A percentile compares a stretch with the other conserved stretches of the same genome.
Evolutionary conservation across 2,329 filamentous ascomycete genomes (phyloP).

Genomic region (Paecilomyces sp.): DNA sequence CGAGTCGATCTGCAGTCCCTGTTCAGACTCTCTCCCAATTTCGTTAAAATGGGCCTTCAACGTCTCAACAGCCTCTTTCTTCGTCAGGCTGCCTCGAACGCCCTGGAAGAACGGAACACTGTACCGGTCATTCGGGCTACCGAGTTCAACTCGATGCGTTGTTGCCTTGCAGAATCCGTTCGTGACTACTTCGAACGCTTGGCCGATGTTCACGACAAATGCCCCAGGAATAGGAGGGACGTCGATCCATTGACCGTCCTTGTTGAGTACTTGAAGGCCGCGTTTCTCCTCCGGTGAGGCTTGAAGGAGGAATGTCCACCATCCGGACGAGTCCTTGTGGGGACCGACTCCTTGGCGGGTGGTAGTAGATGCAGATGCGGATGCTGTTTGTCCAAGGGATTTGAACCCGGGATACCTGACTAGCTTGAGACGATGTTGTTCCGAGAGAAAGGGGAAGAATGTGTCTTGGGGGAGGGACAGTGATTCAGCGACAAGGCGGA

Average conservation of each 20-base stretch:
- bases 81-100: conserved; percentile 41
- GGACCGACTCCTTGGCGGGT: conserved; percentile 50
- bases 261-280: conserved; percentile 36
- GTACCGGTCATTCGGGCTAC: not conserved
- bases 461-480: conserved; percentile 43
- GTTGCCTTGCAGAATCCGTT: conserved; percentile 3
- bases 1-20: conserved; percentile 40
- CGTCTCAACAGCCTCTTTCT: conserved; percentile 33
- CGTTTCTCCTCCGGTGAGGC: conserved; percentile 45
- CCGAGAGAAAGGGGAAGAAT: conserved; percentile 47
- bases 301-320: conserved; percentile 59
- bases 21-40: conserved; percentile 18
- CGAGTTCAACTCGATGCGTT: not conserved
- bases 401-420: conserved; percentile 42
- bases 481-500: conserved; percentile 50
- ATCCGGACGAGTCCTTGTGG: conserved; percentile 57
- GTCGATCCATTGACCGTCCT: conserved; percentile 35
- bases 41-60: conserved; percentile 32
- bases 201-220: conserved; percentile 6
- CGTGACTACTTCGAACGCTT: conserved; percentile 5
- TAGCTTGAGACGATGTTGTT: conserved; percentile 55
- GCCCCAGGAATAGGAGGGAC: conserved; percentile 8
- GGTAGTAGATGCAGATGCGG: conserved; percentile 6
- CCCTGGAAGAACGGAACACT: conserved; percentile 30
- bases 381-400: conserved; percentile 7